Conservation (phyloP, 2,329 filamentous ascomycete species). For the Myotisia sp. region DNA sequence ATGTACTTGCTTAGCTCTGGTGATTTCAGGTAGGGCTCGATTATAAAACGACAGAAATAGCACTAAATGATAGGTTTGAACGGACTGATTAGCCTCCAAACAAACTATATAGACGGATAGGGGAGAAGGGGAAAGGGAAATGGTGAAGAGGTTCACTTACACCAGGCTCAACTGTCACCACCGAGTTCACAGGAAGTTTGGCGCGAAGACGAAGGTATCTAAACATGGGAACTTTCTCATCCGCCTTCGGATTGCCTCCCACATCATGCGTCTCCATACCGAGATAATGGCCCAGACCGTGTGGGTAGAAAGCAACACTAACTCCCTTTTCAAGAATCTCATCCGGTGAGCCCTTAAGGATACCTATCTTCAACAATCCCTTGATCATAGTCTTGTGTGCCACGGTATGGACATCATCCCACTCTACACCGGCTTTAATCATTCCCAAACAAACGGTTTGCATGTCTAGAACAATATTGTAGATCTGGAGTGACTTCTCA, state of each 20-base stretch:
- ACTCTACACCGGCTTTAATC: slow-evolving; percentile 55
- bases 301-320: slow-evolving; percentile 83
- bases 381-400: slow-evolving; percentile 59
- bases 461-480: slow-evolving; percentile 67
- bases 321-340: slow-evolving; percentile 66
- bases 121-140: not conserved
- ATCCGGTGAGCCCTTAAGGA: slow-evolving; percentile 49
- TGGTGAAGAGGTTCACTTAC: slow-evolving; percentile 34
- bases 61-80: slow-evolving; percentile 41
- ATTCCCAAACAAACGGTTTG: slow-evolving; percentile 58
- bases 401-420: slow-evolving; percentile 56
- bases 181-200: slow-evolving; percentile 57
- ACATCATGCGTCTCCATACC: slow-evolving; percentile 89
- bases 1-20: slow-evolving; percentile 63
- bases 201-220: slow-evolving; percentile 70
- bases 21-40: slow-evolving; percentile 62
- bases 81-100: slow-evolving; percentile 1
- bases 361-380: slow-evolving; percentile 56
- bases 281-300: slow-evolving; percentile 79
- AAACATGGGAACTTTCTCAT: slow-evolving; percentile 72
- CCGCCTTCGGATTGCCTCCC: slow-evolving; percentile 57
- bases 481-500: slow-evolving; percentile 55
- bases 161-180: slow-evolving; percentile 91
- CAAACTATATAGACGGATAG: not conserved
- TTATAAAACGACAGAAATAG: slow-evolving; percentile 85